A percentile compares a stretch with the other conserved stretches of the same genome.
Evolutionary conservation across 305 asterid genomes (phyloP).

Genomic region (Andrographis paniculata): DNA sequence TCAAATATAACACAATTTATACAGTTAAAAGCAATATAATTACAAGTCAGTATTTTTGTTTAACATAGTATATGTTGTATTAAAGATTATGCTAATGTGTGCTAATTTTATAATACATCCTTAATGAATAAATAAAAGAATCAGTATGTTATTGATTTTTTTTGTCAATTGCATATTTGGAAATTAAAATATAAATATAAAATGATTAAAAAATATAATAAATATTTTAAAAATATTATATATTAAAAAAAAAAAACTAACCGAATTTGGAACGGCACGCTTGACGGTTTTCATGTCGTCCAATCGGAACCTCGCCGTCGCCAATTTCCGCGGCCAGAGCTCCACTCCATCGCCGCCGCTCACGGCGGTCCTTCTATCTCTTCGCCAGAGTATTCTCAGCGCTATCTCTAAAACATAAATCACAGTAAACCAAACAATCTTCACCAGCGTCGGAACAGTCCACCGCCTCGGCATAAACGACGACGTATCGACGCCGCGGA

Average conservation of each 20-base stretch:
- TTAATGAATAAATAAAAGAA: no score
- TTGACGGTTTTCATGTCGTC: slow-evolving; percentile 73
- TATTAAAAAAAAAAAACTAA: slow-evolving; percentile 21
- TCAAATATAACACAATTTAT: background rate
- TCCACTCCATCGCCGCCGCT: slow-evolving; percentile 89
- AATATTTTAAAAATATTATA: slow-evolving; percentile 2
- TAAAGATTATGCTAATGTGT: no score
- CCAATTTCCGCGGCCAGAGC: slow-evolving; percentile 79
- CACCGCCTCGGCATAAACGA: slow-evolving; percentile 17
- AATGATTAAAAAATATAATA: no score
- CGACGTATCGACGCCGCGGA: slow-evolving; percentile 30
- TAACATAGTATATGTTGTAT: no score
- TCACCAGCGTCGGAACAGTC: slow-evolving; percentile 28
- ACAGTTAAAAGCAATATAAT: no score
- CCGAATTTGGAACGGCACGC: slow-evolving; percentile 47
- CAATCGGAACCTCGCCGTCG: slow-evolving; percentile 60
- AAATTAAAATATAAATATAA: no score
- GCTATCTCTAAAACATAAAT: slow-evolving; percentile 36
- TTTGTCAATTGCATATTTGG: no score
- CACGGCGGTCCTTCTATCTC: slow-evolving; percentile 49
- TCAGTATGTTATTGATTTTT: no score
- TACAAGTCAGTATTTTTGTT: no score
- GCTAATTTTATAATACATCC: no score
- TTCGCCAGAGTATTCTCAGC: slow-evolving; percentile 44
- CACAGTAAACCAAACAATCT: slow-evolving; percentile 44